Conservation (phyloP, 2,329 filamentous ascomycete genomes). For the Apiospora sp. region DNA sequence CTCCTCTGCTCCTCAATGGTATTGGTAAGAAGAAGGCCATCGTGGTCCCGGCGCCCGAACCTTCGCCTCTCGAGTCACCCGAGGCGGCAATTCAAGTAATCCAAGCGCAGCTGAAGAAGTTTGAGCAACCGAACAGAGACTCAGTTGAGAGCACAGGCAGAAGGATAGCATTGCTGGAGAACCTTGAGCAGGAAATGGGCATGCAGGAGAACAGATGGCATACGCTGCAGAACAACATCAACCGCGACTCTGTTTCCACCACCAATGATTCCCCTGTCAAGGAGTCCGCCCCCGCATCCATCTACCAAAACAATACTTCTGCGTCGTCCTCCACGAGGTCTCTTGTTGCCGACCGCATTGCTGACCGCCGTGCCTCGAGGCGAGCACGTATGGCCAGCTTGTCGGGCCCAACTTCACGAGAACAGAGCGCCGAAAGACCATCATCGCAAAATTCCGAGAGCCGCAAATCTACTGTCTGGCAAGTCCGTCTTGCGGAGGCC, state of each 20-base stretch:
- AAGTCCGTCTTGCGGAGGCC: slow-evolving; percentile 54
- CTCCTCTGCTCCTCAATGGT: slow-evolving; percentile 59
- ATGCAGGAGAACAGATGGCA: slow-evolving; percentile 68
- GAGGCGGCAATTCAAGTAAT: slow-evolving; percentile 57
- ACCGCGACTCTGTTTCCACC: slow-evolving; percentile 59
- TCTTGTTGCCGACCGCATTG: slow-evolving; percentile 47
- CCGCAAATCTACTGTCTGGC: slow-evolving; percentile 49
- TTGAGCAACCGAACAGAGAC: slow-evolving; percentile 52
- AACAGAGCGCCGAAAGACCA: slow-evolving; percentile 36
- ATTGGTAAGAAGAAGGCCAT: slow-evolving; percentile 50
- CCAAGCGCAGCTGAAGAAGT: slow-evolving; percentile 58
- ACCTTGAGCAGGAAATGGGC: slow-evolving; percentile 69
- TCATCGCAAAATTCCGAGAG: slow-evolving; percentile 44
- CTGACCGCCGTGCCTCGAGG: slow-evolving; percentile 49
- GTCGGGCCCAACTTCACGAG: slow-evolving; percentile 37
- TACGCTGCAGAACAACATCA: slow-evolving; percentile 60
- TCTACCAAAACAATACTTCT: slow-evolving; percentile 22
- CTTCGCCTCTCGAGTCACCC: slow-evolving; percentile 62
- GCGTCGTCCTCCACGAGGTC: slow-evolving; percentile 40
- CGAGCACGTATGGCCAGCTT: slow-evolving; percentile 42
- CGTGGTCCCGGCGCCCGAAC: slow-evolving; percentile 56
- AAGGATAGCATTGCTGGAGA: slow-evolving; percentile 60
- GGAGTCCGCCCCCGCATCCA: slow-evolving; percentile 42
- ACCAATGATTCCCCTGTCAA: slow-evolving; percentile 45
- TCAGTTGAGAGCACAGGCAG: slow-evolving; percentile 49